Conservation (phyloP, 768 basidiomycete genomes). For the Phlebiopsis gigantea region DNA sequence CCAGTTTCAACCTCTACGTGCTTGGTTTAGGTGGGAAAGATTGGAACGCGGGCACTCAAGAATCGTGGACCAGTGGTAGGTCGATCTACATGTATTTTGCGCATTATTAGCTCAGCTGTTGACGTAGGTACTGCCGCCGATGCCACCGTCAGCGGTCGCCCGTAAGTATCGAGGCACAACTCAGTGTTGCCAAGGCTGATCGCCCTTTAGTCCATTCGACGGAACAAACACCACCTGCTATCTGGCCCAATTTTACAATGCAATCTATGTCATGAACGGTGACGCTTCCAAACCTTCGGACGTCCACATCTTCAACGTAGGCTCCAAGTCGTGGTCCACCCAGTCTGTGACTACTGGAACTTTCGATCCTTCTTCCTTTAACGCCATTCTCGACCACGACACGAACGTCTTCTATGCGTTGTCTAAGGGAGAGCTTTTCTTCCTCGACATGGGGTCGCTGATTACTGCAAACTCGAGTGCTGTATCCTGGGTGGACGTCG, state of each 20-base stretch:
- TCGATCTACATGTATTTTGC: not conserved
- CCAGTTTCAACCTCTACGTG: constrained; percentile 76
- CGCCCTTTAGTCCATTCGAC: constrained; percentile 52
- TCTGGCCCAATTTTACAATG: constrained; percentile 77
- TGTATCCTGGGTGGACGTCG: constrained; percentile 60
- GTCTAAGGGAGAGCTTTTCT: constrained; percentile 58
- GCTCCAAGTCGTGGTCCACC: constrained; percentile 69
- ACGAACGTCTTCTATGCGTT: constrained; percentile 86
- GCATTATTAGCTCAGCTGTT: not conserved
- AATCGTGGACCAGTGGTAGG: constrained; percentile 58
- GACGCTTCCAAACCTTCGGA: constrained; percentile 63
- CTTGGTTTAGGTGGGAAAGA: constrained; percentile 84
- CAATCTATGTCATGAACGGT: constrained; percentile 79
- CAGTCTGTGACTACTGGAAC: constrained; percentile 51
- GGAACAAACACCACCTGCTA: constrained; percentile 63
- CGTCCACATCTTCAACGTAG: constrained; percentile 79
- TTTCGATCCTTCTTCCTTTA: constrained; percentile 61
- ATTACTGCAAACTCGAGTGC: constrained; percentile 54
- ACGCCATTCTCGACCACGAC: constrained; percentile 86
- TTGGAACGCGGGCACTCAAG: constrained; percentile 70
- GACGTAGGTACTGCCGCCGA: constrained; percentile 49
- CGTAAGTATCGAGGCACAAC: constrained; percentile 44
- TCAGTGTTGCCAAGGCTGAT: not conserved
- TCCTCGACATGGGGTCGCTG: constrained; percentile 64
- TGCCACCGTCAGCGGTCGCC: constrained; percentile 69